Evolutionary conservation across 1,284 basidiomycete species (phyloP), one percentile per base, ranked within the genome.

Genomic region (Exobasidium cylindrosporum): DNA sequence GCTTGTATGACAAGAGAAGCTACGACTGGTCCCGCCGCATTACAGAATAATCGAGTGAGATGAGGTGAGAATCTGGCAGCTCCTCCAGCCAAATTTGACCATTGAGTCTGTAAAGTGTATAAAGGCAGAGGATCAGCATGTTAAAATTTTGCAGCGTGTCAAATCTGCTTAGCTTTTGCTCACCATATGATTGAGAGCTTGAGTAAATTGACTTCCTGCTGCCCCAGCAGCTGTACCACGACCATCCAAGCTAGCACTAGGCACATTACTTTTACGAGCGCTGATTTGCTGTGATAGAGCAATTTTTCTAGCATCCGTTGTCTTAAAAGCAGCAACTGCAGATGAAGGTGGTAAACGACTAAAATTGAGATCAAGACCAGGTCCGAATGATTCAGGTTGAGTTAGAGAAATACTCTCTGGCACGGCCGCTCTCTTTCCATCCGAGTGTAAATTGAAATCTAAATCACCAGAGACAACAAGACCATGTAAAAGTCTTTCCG

Each of bases 391-490:
- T 54, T 78, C 77, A 10, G 77, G 77, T 58, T 79, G 77, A 28
- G 77, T 71, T 11, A 78, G 55, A n/a, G 77, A 79, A 10, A 77
- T 62, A 54, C 46, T 72, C 26, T 77, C 75, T 7, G 76, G 76
- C 10, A 78, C 68, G 30, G 70, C 60, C 4, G 76, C 76, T 29
- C 76, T 62, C 60, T 72, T 67, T 13, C 76, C 76, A 52, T 78
- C 76, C 29, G 69, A 70, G 54, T 78, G 76, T 46, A 78, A 70
- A 7, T 71, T 66, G 55, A 68, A 32, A 30, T 68, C 73, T 63
- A 78, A 69, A 50, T 78, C 76, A 31, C 76, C 76, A 21, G 75
- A 73, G 4, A 78, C 73, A 21, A 74, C 66, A 2, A 79, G 69
- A 50, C 76, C 76, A 32, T 78, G 74, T 32, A 79, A 56, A 7